Percentiles rank a stretch among this genome's conserved stretches.
phyloP scores from a whole-genome alignment of 257 asterid genomes.

The Fraxinus americana region DNA sequence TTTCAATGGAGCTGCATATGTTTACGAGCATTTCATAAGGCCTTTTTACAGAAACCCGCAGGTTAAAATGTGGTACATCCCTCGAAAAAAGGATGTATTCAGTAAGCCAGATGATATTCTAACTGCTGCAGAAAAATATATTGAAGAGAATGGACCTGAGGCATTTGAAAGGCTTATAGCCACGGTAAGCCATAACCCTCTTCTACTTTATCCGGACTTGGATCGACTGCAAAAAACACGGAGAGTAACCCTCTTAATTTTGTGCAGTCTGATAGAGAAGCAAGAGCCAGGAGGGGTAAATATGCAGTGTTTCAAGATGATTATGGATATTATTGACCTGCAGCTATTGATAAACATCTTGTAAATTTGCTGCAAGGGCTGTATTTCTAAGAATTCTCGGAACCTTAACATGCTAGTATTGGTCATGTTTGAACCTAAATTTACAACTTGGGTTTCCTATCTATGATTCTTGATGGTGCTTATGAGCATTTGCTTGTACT shows the following conservation, averaged over 20 bases:
- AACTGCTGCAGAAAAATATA: conserved; percentile 78
- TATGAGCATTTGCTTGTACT: background rate
- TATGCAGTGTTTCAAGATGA: conserved; percentile 62
- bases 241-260: too few relatives aligned
- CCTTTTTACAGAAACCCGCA: conserved; percentile 79
- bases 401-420: background rate
- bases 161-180: conserved; percentile 82
- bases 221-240: too few relatives aligned
- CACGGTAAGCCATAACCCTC: conserved; percentile 54
- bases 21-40: conserved; percentile 72
- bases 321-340: conserved; percentile 34
- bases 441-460: background rate
- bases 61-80: conserved; percentile 70
- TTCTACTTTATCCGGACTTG: too few relatives aligned
- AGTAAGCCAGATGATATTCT: conserved; percentile 73
- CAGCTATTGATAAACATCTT: background rate
- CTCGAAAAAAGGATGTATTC: conserved; percentile 57
- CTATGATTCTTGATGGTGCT: background rate
- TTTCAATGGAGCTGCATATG: conserved; percentile 86
- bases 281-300: conserved; percentile 71
- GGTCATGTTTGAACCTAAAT: background rate
- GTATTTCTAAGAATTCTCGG: conserved; percentile 2
- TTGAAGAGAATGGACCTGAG: conserved; percentile 78
- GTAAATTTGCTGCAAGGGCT: background rate
- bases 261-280: conserved; percentile 75